These are phyloP conservation scores for Ascochyta lentis DNA, from an alignment of 2,329 filamentous ascomycete genomes.

Conservation along the genomic window DNA sequence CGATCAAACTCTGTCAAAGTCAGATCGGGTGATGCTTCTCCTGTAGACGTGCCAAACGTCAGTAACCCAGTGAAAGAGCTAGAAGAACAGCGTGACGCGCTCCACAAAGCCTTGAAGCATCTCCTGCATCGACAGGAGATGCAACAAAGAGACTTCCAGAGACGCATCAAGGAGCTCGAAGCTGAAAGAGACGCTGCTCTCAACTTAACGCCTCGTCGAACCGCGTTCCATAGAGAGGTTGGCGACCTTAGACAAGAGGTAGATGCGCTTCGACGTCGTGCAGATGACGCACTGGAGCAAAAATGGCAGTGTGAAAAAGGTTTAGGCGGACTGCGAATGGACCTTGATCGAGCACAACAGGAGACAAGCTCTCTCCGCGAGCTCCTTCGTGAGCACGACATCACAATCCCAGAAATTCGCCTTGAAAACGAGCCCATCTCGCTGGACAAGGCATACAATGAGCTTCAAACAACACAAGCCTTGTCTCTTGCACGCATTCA, in stretches of 20 bases:
- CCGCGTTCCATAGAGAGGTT: conserved; percentile 85
- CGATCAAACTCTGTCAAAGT: conserved; percentile 54
- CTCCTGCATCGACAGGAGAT: conserved; percentile 85
- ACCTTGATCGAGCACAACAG: conserved; percentile 91
- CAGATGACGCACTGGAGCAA: conserved; percentile 91
- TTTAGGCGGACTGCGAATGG: conserved; percentile 88
- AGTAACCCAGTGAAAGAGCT: conserved; percentile 76
- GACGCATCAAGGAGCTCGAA: conserved; percentile 79
- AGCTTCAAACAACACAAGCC: conserved; percentile 74
- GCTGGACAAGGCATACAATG: conserved; percentile 74
- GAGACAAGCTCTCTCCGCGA: conserved; percentile 84
- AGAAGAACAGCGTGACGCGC: conserved; percentile 88
- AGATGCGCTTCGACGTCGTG: conserved; percentile 79
- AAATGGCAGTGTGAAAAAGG: conserved; percentile 97
- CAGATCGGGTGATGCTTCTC: conserved; percentile 56
- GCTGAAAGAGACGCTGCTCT: conserved; percentile 77
- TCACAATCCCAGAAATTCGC: conserved; percentile 70
- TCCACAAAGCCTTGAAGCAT: conserved; percentile 85
- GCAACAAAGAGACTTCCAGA: conserved; percentile 82
- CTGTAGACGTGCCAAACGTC: conserved; percentile 57
- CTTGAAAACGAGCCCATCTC: conserved; percentile 66
- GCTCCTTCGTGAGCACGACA: conserved; percentile 83
- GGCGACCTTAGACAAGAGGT: conserved; percentile 82
- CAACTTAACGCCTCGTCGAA: conserved; percentile 71
- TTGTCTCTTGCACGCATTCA: conserved; percentile 72